Conservation (phyloP, 768 basidiomycete genomes). For the Termitomyces sp. region DNA sequence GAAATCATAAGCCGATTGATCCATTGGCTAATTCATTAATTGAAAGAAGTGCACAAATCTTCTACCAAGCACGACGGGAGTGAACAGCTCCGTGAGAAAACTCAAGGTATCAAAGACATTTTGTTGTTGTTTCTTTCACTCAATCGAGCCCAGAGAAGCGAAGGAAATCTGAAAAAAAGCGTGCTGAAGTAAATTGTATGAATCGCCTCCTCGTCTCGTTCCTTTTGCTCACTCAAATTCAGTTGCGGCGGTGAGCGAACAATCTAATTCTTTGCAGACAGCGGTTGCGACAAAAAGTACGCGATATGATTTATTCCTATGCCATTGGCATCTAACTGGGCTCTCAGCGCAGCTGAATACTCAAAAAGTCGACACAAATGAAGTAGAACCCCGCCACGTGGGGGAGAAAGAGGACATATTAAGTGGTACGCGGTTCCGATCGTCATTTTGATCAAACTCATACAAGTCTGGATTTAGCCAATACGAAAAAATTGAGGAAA, state of each 20-base stretch:
- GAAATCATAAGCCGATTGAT: background rate
- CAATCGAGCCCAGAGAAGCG: constrained; percentile 5
- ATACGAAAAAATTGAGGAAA: constrained; percentile 4
- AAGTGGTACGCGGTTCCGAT: background rate
- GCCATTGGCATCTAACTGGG: background rate
- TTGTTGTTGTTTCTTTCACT: background rate
- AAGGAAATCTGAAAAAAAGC: constrained; percentile 4
- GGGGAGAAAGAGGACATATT: background rate
- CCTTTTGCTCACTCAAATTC: background rate
- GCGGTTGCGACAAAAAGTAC: background rate
- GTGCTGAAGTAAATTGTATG: constrained; percentile 5
- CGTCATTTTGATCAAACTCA: background rate
- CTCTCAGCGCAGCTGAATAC: background rate
- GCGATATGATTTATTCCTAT: background rate
- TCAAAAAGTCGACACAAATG: background rate
- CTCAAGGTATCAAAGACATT: constrained; percentile 1
- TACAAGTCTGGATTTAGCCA: background rate
- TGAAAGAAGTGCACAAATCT: background rate
- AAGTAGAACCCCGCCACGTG: background rate
- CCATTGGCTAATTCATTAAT: background rate
- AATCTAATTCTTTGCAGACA: background rate
- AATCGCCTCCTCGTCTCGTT: background rate
- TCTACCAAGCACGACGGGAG: background rate
- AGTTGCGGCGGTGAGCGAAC: background rate
- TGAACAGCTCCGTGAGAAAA: background rate